A percentile compares a stretch with the other conserved stretches of the same genome.
These are phyloP conservation scores for Periconia sp. DNA, from an alignment of 2,329 filamentous ascomycete species.

Conservation along the genomic window DNA sequence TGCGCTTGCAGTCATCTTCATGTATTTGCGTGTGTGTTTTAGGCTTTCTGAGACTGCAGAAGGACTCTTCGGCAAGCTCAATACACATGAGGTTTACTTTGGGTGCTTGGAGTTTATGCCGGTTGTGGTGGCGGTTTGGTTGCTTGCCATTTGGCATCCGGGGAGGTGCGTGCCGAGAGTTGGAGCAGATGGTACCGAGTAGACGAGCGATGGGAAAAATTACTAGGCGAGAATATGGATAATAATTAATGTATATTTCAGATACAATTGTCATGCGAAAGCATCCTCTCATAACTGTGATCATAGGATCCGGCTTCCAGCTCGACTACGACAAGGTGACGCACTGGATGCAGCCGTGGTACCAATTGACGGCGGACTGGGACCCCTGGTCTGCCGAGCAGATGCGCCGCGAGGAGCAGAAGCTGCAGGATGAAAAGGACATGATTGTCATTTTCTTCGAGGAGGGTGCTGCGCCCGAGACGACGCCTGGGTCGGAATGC, in stretches of 20 bases:
- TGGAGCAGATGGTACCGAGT: neutral
- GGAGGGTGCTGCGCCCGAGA: neutral
- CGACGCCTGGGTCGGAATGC: neutral
- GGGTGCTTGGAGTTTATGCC: slow-evolving; percentile 62
- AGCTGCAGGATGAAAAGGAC: neutral
- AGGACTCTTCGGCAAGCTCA: slow-evolving; percentile 54
- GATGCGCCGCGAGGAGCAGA: neutral
- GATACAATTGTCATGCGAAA: too few species aligned
- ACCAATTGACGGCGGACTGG: too few species aligned
- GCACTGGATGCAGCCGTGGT: slow-evolving; percentile 13
- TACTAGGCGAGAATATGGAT: too few species aligned
- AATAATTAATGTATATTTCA: too few species aligned
- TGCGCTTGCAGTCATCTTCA: slow-evolving; percentile 53
- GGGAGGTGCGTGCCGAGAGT: slow-evolving; percentile 46
- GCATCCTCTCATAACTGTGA: too few species aligned
- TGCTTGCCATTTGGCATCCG: slow-evolving; percentile 56
- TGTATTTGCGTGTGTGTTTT: slow-evolving; percentile 62
- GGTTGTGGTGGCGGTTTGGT: slow-evolving; percentile 56
- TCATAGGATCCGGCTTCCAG: slow-evolving; percentile 12
- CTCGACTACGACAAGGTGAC: slow-evolving; percentile 16
- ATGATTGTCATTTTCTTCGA: slow-evolving; percentile 13
- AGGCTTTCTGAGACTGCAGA: slow-evolving; percentile 61
- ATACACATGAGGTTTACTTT: slow-evolving; percentile 60
- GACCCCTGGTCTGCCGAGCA: neutral
- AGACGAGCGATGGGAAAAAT: too few species aligned